A percentile compares a stretch with the other conserved stretches of the same genome.
Evolutionary conservation across 2,329 filamentous ascomycete genomes (phyloP).

Genomic region (Trichoderma sp.): DNA sequence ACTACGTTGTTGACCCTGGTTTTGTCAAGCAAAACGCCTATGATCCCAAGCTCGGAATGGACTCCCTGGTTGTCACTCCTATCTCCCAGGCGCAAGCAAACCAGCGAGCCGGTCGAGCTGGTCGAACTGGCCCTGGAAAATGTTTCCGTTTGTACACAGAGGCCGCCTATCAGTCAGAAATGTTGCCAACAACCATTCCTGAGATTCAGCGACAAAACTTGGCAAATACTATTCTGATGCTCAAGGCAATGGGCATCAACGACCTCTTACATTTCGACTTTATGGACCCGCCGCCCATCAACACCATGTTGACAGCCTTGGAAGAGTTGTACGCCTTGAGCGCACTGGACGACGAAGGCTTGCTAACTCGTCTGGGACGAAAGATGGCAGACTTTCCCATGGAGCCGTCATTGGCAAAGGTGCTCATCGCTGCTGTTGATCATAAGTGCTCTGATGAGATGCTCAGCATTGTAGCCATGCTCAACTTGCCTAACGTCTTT

Average conservation of each 20-base stretch:
- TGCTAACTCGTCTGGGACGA: slow-evolving; percentile 84
- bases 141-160: slow-evolving; percentile 96
- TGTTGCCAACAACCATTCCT: slow-evolving; percentile 92
- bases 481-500: slow-evolving; percentile 82
- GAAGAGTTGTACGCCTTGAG: slow-evolving; percentile 93
- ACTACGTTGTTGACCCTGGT: slow-evolving; percentile 93
- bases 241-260: slow-evolving; percentile 99
- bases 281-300: slow-evolving; percentile 96
- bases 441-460: slow-evolving; percentile 90
- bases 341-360: slow-evolving; percentile 90
- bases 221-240: slow-evolving; percentile 89
- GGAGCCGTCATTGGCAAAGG: slow-evolving; percentile 89
- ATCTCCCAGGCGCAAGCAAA: slow-evolving; percentile 97
- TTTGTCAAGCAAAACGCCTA: slow-evolving; percentile 98
- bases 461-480: slow-evolving; percentile 91
- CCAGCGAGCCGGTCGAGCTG: slow-evolving; percentile 87
- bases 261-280: slow-evolving; percentile 97
- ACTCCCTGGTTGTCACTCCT: slow-evolving; percentile 89
- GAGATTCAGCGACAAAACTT: slow-evolving; percentile 96
- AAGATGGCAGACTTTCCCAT: slow-evolving; percentile 99
- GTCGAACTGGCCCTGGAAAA: slow-evolving; percentile 91
- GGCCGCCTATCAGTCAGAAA: slow-evolving; percentile 91
- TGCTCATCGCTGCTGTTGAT: slow-evolving; percentile 82
- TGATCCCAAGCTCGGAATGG: slow-evolving; percentile 96
- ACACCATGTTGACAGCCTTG: slow-evolving; percentile 93